phyloP scores from a whole-genome alignment of 495 filamentous ascomycete genomes.

The Bryoglossum gracile region DNA sequence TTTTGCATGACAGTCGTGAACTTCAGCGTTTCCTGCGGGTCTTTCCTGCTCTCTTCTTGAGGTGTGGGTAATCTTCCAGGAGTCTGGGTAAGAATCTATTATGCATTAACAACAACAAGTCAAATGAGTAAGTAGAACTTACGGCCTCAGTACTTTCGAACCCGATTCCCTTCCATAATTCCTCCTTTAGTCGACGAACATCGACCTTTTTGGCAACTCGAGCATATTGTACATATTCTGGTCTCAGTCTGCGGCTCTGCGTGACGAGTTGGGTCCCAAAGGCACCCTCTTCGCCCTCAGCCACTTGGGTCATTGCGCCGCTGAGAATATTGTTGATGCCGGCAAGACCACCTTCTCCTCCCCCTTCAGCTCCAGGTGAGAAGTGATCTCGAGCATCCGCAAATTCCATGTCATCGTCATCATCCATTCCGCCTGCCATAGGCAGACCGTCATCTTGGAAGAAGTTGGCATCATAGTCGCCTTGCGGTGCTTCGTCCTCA shows the following conservation, averaged over 20 bases:
- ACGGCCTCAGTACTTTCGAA: constrained; percentile 42
- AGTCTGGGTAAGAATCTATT: constrained; percentile 23
- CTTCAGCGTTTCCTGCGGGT: constrained; percentile 46
- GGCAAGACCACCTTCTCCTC: constrained; percentile 38
- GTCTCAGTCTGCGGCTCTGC: constrained; percentile 68
- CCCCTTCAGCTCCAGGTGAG: constrained; percentile 58
- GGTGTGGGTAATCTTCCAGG: constrained; percentile 28
- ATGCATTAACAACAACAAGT: not conserved
- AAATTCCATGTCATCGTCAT: constrained; percentile 75
- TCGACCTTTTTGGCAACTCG: constrained; percentile 99
- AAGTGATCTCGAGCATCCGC: constrained; percentile 89
- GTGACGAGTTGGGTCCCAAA: constrained; percentile 95
- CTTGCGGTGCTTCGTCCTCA: constrained; percentile 44
- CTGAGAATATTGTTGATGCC: constrained; percentile 34
- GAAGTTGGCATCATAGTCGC: constrained; percentile 93
- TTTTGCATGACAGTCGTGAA: constrained; percentile 90
- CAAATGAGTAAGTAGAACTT: constrained; percentile 19
- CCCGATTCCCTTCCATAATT: constrained; percentile 89
- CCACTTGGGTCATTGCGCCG: constrained; percentile 38
- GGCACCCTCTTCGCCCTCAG: constrained; percentile 43
- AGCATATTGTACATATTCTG: constrained; percentile 96
- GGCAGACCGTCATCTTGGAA: constrained; percentile 91
- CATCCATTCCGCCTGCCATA: constrained; percentile 59
- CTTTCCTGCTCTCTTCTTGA: constrained; percentile 20
- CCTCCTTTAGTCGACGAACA: constrained; percentile 84